Conservation (phyloP, 306 rosid genomes). For the Bauhinia variegata region DNA sequence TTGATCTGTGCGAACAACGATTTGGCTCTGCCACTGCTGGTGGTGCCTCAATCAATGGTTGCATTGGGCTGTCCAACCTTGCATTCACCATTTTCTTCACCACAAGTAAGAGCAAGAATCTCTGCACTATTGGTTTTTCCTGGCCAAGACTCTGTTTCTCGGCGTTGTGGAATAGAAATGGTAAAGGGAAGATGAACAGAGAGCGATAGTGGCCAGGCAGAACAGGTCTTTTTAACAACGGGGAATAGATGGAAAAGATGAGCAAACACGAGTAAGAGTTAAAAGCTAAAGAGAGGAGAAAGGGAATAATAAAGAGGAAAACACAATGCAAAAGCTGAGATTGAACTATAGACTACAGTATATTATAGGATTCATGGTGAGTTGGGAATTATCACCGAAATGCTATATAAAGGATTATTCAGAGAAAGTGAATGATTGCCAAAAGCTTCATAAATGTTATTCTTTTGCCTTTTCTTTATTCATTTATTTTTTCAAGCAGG, state of each 20-base stretch:
- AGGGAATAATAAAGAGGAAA: constrained; percentile 20
- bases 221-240: constrained; percentile 14
- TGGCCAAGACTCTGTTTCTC: constrained; percentile 10
- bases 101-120: constrained; percentile 13
- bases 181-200: constrained; percentile 6
- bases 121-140: constrained; percentile 27
- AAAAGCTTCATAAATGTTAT: no score
- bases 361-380: constrained; percentile 34
- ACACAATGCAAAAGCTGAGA: constrained; percentile 27
- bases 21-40: constrained; percentile 39
- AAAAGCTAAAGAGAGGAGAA: constrained; percentile 28
- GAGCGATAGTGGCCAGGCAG: neutral
- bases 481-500: constrained; percentile 25
- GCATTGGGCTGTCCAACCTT: constrained; percentile 47
- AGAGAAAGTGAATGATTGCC: constrained; percentile 4
- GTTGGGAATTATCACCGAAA: constrained; percentile 27
- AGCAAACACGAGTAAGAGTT: constrained; percentile 21
- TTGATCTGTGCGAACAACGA: constrained; percentile 57
- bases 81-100: constrained; percentile 34
- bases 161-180: neutral
- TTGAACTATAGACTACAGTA: constrained; percentile 21
- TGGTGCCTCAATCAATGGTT: constrained; percentile 47
- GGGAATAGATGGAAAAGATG: constrained; percentile 14
- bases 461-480: no score
- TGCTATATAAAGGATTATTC: constrained; percentile 6